Conservation (phyloP, 1,139 yeast species). For the Candida tropicalis region DNA sequence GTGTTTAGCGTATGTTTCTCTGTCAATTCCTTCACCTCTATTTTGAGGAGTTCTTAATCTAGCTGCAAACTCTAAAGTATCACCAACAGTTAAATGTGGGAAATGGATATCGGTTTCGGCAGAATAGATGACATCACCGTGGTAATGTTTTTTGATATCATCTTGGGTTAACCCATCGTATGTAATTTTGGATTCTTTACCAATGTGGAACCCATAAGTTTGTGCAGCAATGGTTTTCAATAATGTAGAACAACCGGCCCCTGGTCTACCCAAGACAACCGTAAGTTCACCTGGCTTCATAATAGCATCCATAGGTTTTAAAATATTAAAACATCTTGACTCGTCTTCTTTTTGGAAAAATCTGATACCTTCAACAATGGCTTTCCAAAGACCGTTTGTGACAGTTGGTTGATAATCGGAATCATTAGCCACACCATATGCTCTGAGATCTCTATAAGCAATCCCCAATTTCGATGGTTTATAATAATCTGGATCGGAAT, state of each 20-base stretch:
- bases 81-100: conserved; percentile 55
- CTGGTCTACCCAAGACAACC: conserved; percentile 39
- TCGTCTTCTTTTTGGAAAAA: conserved; percentile 29
- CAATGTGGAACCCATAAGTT: conserved; percentile 36
- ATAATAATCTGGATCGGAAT: conserved; percentile 63
- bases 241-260: conserved; percentile 36
- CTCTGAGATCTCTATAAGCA: conserved; percentile 65
- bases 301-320: conserved; percentile 35
- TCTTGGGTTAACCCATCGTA: conserved; percentile 53
- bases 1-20: conserved; percentile 43
- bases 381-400: conserved; percentile 45
- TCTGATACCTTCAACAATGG: conserved; percentile 20
- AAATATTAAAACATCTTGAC: conserved; percentile 30
- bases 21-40: conserved; percentile 33
- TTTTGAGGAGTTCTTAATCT: conserved; percentile 42
- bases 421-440: conserved; percentile 74
- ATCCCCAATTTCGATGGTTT: conserved; percentile 66
- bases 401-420: conserved; percentile 79
- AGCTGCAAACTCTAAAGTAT: conserved; percentile 48
- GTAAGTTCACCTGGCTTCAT: conserved; percentile 35
- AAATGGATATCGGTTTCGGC: conserved; percentile 56
- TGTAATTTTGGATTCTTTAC: conserved; percentile 26
- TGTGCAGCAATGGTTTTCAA: conserved; percentile 34
- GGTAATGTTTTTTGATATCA: conserved; percentile 48
- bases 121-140: conserved; percentile 51